Evolutionary conservation across 768 basidiomycete genomes (phyloP).

Genomic region (Lactarius evosmus): DNA sequence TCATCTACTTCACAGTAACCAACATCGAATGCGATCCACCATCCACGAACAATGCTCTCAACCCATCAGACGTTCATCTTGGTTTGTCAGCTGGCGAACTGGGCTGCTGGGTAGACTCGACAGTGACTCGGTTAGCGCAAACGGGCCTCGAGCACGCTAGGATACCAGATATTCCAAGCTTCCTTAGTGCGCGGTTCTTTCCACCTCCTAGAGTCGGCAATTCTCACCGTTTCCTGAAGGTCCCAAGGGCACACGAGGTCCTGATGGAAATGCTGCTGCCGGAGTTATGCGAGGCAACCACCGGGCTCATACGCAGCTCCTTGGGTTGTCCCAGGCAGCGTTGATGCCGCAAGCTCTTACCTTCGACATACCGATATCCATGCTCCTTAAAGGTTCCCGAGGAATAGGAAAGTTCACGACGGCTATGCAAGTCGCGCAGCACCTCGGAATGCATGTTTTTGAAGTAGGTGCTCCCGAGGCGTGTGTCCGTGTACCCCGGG

Average conservation of each 20-base stretch:
- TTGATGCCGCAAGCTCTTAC: constrained; percentile 53
- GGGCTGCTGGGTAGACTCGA: constrained; percentile 81
- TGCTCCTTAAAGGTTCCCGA: constrained; percentile 74
- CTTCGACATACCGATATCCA: constrained; percentile 62
- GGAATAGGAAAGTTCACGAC: constrained; percentile 80
- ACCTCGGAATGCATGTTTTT: constrained; percentile 71
- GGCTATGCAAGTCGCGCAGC: constrained; percentile 51
- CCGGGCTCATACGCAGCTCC: constrained; percentile 47
- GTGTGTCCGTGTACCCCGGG: constrained; percentile 6
- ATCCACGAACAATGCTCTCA: constrained; percentile 34
- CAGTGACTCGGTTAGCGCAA: constrained; percentile 72
- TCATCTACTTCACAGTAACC: constrained; percentile 77
- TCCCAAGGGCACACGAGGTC: background rate
- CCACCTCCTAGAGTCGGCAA: background rate
- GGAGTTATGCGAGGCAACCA: constrained; percentile 21
- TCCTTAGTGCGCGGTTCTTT: constrained; percentile 45
- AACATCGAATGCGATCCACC: constrained; percentile 66
- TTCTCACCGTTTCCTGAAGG: background rate
- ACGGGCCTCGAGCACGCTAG: constrained; percentile 69
- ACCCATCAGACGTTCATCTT: constrained; percentile 46
- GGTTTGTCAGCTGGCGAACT: constrained; percentile 63
- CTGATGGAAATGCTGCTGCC: background rate
- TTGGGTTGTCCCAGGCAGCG: constrained; percentile 58
- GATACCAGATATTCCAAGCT: constrained; percentile 51
- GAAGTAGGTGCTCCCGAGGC: constrained; percentile 51